Conservation (phyloP, 1,284 basidiomycete species). For the Leccinum pallidistipes region DNA sequence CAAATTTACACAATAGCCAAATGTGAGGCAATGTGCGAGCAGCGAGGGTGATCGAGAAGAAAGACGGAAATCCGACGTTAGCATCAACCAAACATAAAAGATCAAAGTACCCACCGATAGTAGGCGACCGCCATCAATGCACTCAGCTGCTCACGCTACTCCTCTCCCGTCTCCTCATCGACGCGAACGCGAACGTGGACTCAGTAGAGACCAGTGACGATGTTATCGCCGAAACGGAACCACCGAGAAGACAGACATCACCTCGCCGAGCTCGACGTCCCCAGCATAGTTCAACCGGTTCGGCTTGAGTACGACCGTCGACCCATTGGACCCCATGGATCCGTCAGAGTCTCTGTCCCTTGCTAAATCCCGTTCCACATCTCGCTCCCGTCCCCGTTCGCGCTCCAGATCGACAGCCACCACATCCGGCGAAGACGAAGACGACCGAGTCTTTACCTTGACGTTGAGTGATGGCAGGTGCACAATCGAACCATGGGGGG, state of each 20-base stretch:
- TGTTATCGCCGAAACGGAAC: background rate
- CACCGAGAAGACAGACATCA: background rate
- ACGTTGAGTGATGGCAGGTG: background rate
- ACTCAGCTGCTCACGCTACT: constrained; percentile 42
- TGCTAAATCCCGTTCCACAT: background rate
- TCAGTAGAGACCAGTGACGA: background rate
- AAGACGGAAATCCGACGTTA: background rate
- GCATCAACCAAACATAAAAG: background rate
- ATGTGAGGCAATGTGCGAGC: background rate
- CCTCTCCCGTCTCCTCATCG: constrained; percentile 14
- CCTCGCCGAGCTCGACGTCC: background rate
- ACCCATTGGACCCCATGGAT: background rate
- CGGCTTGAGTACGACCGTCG: background rate
- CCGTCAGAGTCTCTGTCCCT: background rate
- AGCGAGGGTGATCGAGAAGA: background rate
- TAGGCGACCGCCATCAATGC: constrained; percentile 49
- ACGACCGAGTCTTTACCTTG: background rate
- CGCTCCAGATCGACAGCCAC: background rate
- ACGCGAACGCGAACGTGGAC: background rate
- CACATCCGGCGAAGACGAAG: background rate
- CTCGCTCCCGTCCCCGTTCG: background rate
- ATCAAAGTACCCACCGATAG: constrained; percentile 41
- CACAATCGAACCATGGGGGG: background rate
- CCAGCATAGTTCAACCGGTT: background rate
- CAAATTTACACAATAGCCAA: background rate